Evolutionary conservation across 345 rosid genomes (phyloP).

Genomic region (Dimocarpus longan): DNA sequence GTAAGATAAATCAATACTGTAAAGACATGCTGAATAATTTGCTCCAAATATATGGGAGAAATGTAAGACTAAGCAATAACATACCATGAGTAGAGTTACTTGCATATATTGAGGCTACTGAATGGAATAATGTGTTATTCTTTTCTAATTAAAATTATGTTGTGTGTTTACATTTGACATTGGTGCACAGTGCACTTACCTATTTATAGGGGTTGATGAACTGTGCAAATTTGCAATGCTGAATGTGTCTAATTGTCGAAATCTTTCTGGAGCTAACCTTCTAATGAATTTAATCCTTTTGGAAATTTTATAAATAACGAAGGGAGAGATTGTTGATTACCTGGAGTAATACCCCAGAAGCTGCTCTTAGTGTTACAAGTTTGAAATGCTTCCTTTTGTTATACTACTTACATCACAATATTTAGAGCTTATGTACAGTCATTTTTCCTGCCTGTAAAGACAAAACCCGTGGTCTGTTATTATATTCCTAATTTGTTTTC

Average conservation of each 20-base stretch:
- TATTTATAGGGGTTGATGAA: not conserved
- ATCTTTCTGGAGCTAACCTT: not conserved
- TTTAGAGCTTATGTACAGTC: conserved; percentile 1
- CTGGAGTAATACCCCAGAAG: conserved; percentile 1
- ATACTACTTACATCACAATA: not conserved
- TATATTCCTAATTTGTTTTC: conserved; percentile 26
- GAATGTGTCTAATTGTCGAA: not conserved
- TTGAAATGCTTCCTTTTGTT: not conserved
- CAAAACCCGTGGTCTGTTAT: conserved; percentile 1
- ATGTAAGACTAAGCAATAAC: not conserved
- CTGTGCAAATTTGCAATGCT: not conserved
- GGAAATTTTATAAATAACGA: not conserved
- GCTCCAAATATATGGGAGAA: not conserved
- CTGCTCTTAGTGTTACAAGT: not conserved
- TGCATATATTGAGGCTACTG: not conserved
- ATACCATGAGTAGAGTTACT: conserved; percentile 2
- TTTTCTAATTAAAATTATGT: not conserved
- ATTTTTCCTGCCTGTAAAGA: not conserved
- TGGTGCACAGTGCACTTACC: not conserved
- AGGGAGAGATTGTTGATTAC: not conserved
- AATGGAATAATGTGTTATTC: not conserved
- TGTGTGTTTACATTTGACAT: not conserved
- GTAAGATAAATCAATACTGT: not conserved
- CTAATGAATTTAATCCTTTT: not conserved
- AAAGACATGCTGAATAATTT: not conserved